These are phyloP conservation scores for Geotrichum aggregatum DNA, from an alignment of 1,139 yeast species.

Conservation along the genomic window DNA sequence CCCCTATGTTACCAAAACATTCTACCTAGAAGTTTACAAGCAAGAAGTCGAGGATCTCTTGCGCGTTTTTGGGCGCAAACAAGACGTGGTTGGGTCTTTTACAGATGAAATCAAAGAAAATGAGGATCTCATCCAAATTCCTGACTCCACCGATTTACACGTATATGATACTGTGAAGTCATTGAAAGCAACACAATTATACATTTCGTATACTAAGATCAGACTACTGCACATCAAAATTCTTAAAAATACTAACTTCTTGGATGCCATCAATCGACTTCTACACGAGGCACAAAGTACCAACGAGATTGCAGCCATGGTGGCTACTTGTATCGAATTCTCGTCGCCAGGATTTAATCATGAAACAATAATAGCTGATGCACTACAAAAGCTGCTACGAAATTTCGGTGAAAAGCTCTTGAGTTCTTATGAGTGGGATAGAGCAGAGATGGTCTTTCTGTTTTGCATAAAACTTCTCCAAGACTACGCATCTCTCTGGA, in stretches of 20 bases:
- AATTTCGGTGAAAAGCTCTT: constrained; percentile 9
- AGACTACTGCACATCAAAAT: constrained; percentile 5
- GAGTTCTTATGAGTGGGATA: constrained; percentile 16
- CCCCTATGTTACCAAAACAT: constrained; percentile 6
- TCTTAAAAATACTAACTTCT: neutral
- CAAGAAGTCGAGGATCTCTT: constrained; percentile 8
- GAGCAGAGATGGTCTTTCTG: constrained; percentile 14
- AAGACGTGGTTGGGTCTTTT: constrained; percentile 6
- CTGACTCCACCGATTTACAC: constrained; percentile 1
- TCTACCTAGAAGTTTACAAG: constrained; percentile 15
- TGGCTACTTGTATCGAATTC: neutral
- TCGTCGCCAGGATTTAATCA: neutral
- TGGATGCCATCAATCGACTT: constrained; percentile 9
- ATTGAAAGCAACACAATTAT: neutral
- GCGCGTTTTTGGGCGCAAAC: neutral
- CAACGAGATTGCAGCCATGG: constrained; percentile 11
- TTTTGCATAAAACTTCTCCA: constrained; percentile 12
- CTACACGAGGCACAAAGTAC: constrained; percentile 1
- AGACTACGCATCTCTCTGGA: constrained; percentile 10
- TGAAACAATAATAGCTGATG: neutral
- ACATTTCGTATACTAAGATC: neutral
- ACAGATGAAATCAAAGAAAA: constrained; percentile 10
- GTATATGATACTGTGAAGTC: neutral
- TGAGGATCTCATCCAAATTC: neutral
- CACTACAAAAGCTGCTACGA: constrained; percentile 8